Evolutionary conservation across 352 stramenopile species (phyloP).

Genomic region (Thalassiosira sp.): DNA sequence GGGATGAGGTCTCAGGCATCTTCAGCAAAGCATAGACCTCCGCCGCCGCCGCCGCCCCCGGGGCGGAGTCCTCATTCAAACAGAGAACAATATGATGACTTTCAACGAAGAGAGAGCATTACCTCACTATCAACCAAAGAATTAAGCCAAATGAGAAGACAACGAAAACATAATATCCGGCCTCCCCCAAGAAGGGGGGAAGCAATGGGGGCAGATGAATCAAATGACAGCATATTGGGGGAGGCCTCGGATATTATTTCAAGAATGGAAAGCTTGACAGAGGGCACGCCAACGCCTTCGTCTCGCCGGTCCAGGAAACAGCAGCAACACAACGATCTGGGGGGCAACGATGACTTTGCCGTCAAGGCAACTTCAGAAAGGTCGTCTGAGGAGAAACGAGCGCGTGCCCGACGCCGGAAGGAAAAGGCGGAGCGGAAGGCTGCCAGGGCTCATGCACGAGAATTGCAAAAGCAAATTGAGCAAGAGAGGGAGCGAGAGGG

Average conservation of each 20-base stretch:
- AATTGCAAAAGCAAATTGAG: neutral
- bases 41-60: constrained; percentile 2
- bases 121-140: neutral
- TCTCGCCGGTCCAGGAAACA: neutral
- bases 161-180: constrained; percentile 4
- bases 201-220: neutral
- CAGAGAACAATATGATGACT: neutral
- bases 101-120: neutral
- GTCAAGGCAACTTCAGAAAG: neutral
- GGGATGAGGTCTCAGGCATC: constrained; percentile 1
- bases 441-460: neutral
- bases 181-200: neutral
- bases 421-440: constrained; percentile 12
- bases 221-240: constrained; percentile 5
- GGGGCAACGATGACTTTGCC: neutral
- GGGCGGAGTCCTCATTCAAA: neutral
- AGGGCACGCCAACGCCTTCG: neutral
- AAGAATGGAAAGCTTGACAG: constrained; percentile 8
- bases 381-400: neutral
- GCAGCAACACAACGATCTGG: neutral
- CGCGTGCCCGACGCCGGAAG: constrained; percentile 3
- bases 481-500: neutral
- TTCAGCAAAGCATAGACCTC: constrained; percentile 5
- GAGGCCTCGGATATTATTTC: constrained; percentile 17
- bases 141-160: neutral